Evolutionary conservation across 345 rosid genomes (phyloP).

Genomic region (Populus davidiana): DNA sequence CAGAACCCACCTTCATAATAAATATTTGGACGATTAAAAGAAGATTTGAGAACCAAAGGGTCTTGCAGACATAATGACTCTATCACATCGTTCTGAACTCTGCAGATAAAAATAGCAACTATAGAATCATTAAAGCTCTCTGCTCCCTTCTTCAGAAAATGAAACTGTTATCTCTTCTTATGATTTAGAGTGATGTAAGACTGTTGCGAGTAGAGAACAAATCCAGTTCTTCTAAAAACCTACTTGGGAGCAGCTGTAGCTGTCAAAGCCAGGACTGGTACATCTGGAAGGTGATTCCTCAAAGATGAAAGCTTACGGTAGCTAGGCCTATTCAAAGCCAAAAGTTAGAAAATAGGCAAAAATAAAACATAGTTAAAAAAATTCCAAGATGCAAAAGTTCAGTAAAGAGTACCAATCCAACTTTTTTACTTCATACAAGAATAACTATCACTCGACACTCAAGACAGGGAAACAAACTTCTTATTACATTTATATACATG

Average conservation of each 20-base stretch:
- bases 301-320: slow-evolving; percentile 85
- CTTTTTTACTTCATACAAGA: not conserved
- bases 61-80: slow-evolving; percentile 66
- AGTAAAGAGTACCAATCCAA: not conserved
- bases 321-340: slow-evolving; percentile 53
- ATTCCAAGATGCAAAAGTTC: slow-evolving; percentile 8
- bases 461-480: not conserved
- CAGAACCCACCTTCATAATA: slow-evolving; percentile 72
- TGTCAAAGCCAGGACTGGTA: slow-evolving; percentile 85
- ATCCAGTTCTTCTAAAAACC: slow-evolving; percentile 23
- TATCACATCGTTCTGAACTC: slow-evolving; percentile 90
- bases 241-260: slow-evolving; percentile 97
- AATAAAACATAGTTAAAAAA: not conserved
- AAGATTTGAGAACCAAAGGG: slow-evolving; percentile 81
- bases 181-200: not conserved
- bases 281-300: slow-evolving; percentile 66
- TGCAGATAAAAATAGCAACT: slow-evolving; percentile 31
- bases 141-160: not conserved
- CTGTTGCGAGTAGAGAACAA: not conserved
- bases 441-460: not conserved
- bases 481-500: not conserved
- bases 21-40: slow-evolving; percentile 93
- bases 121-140: slow-evolving; percentile 3
- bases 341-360: not conserved
- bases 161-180: not conserved